Evolutionary conservation across 176 grass and related monocot species (phyloP).

Genomic region (Hordeum marinum): DNA sequence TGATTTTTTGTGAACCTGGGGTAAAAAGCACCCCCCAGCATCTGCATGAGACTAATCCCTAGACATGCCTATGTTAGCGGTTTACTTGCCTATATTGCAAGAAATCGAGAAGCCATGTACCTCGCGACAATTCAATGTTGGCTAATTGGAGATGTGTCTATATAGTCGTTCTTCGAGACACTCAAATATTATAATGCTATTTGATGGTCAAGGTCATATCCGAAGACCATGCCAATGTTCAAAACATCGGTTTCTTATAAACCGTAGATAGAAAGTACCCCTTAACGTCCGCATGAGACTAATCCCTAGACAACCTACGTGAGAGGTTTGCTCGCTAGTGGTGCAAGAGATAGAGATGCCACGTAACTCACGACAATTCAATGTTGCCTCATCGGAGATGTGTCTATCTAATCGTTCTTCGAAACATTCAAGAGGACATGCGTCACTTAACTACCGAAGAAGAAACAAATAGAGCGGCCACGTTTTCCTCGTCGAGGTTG

Average conservation of each 20-base stretch:
- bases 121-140: not conserved
- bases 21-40: not conserved
- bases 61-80: not conserved
- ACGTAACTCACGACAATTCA: not conserved
- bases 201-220: not conserved
- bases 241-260: too few relatives aligned
- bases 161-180: too few relatives aligned
- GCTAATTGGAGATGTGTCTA: not conserved
- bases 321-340: not conserved
- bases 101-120: not conserved
- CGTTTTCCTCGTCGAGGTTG: not conserved
- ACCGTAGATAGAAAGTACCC: too few relatives aligned
- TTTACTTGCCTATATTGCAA: not conserved
- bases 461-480: not conserved
- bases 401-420: not conserved
- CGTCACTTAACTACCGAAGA: not conserved
- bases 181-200: not conserved
- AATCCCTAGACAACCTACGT: not conserved
- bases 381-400: not conserved
- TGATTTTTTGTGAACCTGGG: too few relatives aligned
- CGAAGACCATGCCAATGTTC: not conserved
- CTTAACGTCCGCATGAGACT: not conserved
- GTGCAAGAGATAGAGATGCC: not conserved
- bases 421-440: not conserved
- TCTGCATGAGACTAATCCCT: not conserved